A percentile compares a stretch with the other conserved stretches of the same genome.
phyloP scores from a whole-genome alignment of 306 rosid species.

The Erythrophleum fordii region DNA sequence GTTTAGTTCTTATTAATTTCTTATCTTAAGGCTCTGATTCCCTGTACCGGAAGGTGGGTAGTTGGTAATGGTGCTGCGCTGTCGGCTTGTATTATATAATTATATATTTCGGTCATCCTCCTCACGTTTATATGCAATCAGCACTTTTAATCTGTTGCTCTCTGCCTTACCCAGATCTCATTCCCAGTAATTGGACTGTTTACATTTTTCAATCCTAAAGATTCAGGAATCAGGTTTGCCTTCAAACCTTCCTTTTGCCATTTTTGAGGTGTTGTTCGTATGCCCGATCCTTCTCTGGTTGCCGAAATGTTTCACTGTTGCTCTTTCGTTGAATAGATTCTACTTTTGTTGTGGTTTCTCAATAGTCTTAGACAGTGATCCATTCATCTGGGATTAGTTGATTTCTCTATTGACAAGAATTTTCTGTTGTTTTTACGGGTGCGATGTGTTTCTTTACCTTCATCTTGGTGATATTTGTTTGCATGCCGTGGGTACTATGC shows the following conservation, averaged over 20 bases:
- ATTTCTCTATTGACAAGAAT: slow-evolving; percentile 16
- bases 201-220: background rate
- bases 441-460: slow-evolving; percentile 16
- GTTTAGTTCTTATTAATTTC: too few species aligned
- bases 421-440: background rate
- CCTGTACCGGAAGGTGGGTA: background rate
- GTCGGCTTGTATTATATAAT: background rate
- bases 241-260: background rate
- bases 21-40: background rate
- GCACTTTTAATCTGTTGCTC: background rate
- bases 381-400: slow-evolving; percentile 30
- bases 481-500: slow-evolving; percentile 2
- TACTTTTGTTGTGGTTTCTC: background rate
- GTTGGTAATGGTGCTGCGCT: slow-evolving; percentile 5
- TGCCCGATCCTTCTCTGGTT: background rate
- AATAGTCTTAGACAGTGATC: background rate
- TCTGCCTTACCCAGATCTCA: background rate
- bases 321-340: slow-evolving; percentile 6
- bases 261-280: background rate
- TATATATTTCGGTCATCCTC: background rate
- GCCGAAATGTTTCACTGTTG: background rate
- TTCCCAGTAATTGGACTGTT: background rate
- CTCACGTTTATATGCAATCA: background rate
- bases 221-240: slow-evolving; percentile 5
- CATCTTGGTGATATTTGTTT: slow-evolving; percentile 31